phyloP scores from a whole-genome alignment of 345 rosid genomes.

The Litchi chinensis region DNA sequence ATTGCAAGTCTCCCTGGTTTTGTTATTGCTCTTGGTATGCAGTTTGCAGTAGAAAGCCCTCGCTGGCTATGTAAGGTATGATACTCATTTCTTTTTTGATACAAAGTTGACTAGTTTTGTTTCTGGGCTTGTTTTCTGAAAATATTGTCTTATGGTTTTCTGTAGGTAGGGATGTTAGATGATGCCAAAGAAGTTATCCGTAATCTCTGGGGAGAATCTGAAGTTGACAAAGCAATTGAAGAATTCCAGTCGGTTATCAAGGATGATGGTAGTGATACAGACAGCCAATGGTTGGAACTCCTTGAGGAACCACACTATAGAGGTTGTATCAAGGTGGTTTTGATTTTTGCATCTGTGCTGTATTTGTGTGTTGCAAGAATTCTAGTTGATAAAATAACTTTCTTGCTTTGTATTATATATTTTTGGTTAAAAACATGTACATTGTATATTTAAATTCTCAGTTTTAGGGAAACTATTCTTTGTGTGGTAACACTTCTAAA shows the following conservation, averaged over 20 bases:
- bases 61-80: constrained; percentile 85
- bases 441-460: not conserved
- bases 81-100: constrained; percentile 6
- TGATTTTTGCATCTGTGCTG: constrained; percentile 5
- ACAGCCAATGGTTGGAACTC: constrained; percentile 69
- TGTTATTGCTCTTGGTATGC: constrained; percentile 65
- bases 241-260: constrained; percentile 59
- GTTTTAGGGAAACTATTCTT: not conserved
- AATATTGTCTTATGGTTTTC: constrained; percentile 12
- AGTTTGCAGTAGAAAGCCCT: constrained; percentile 83
- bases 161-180: constrained; percentile 59
- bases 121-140: constrained; percentile 22
- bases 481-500: not conserved
- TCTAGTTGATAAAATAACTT: constrained; percentile 1
- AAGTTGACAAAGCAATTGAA: constrained; percentile 55
- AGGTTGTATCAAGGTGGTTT: constrained; percentile 68
- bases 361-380: not conserved
- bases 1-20: constrained; percentile 64
- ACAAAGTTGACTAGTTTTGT: constrained; percentile 6
- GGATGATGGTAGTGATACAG: constrained; percentile 52
- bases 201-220: constrained; percentile 70
- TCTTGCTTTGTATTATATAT: not conserved
- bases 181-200: constrained; percentile 59
- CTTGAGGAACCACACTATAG: constrained; percentile 73
- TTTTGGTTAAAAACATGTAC: not conserved